Evolutionary conservation across 1,139 yeast species (phyloP).

Genomic region (Taiozyma sp.): DNA sequence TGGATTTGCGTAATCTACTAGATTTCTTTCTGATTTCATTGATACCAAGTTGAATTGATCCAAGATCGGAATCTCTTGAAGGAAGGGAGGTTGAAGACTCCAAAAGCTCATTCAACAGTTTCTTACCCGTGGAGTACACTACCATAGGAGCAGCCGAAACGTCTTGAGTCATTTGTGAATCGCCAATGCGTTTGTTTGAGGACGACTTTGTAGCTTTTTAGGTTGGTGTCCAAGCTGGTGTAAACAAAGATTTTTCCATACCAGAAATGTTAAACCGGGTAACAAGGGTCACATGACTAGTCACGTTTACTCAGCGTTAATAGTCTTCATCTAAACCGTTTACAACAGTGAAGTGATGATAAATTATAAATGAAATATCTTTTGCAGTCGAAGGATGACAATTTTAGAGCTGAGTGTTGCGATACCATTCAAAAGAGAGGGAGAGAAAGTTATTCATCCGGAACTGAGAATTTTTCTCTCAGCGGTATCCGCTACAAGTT

Average conservation of each 20-base stretch:
- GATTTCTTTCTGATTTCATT: conserved; percentile 74
- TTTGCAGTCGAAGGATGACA: too few relatives aligned
- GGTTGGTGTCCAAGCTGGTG: neutral
- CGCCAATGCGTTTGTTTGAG: neutral
- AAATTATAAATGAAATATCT: too few relatives aligned
- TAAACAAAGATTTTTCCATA: neutral
- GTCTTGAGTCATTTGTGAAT: conserved; percentile 4
- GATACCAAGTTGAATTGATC: conserved; percentile 69
- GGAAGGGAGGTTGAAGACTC: conserved; percentile 73
- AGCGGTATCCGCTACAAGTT: too few relatives aligned
- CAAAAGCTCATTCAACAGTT: conserved; percentile 43
- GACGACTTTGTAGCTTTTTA: neutral
- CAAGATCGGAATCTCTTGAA: conserved; percentile 54
- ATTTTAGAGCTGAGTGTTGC: too few relatives aligned
- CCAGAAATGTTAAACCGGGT: neutral
- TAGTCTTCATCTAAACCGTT: too few relatives aligned
- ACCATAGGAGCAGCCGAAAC: neutral
- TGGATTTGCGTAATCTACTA: conserved; percentile 47
- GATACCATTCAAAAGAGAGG: too few relatives aligned
- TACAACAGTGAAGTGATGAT: too few relatives aligned
- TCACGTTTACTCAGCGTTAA: neutral
- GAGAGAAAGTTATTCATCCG: too few relatives aligned
- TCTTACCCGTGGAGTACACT: conserved; percentile 28
- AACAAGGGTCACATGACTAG: neutral
- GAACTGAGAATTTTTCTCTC: too few relatives aligned